Evolutionary conservation across 2,329 filamentous ascomycete species (phyloP), one percentile per base, ranked within the genome.

Genomic region (Pyricularia grisea): DNA sequence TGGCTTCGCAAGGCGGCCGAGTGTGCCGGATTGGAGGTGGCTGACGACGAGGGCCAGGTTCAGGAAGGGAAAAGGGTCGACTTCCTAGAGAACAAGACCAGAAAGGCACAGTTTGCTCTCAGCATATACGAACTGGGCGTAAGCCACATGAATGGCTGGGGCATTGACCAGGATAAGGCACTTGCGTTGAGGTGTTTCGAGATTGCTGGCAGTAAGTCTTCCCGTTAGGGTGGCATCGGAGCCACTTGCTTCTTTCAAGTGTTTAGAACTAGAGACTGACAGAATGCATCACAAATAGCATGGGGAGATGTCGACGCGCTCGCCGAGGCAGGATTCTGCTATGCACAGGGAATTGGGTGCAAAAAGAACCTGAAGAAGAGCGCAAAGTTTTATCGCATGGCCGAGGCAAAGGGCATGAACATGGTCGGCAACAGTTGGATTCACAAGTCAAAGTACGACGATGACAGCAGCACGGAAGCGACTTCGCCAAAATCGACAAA

Each of bases 391-490:
- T 98, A 98, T 78, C 90, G 95, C 27, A 85, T 90, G 82, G 95
- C 95, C 6, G 95, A 97, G 78, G 89, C 90, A 28, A 95, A 95
- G 80, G 95, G 95, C 7, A 94, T 97, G 84, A 97, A 89, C 79
- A 98, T 98, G 93, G 91, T 97, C 69, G 95, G 95, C 69, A 98
- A 98, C 78, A 97, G 93, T 83, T 99, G 95, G 94, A 98, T 98
- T 74, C 94, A 97, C 83, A 98, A 98, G 79, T 82, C 93, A 69
- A 98, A 98, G 77, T 98, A 98, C 78, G 88, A 90, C 70, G 91
- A 92, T 30, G 87, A 90, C 55, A 82, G 79, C 67, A 76, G 76
- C 69, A 77, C 79, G 70, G 78, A 78, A 70, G 83, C 80, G 72
- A 82, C 82, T 23, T 84, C 83, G 69, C 42, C 42, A 50, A 50